Conservation (phyloP, 345 rosid genomes). For the Geranium brycei region DNA sequence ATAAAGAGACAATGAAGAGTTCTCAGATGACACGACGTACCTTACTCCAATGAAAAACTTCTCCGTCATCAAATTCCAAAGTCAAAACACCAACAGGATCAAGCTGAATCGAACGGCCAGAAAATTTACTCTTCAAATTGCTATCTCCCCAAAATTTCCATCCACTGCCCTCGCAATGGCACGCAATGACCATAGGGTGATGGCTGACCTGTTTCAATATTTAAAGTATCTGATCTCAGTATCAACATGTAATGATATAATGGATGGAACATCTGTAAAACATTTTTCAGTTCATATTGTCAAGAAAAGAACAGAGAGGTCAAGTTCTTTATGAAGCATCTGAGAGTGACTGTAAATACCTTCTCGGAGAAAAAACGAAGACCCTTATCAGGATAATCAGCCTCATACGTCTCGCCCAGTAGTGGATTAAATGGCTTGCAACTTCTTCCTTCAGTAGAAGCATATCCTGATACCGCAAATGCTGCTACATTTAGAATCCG, state of each 20-base stretch:
- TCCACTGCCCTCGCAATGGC: conserved; percentile 93
- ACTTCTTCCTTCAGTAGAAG: conserved; percentile 91
- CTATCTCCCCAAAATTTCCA: conserved; percentile 99
- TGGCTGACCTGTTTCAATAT: conserved; percentile 84
- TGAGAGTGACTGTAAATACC: conserved; percentile 26
- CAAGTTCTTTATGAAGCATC: background rate
- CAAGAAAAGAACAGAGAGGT: background rate
- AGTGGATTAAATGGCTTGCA: conserved; percentile 98
- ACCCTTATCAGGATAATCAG: conserved; percentile 92
- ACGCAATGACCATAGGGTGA: conserved; percentile 97
- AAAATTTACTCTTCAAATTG: conserved; percentile 90
- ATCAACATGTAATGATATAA: background rate
- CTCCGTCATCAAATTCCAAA: conserved; percentile 89
- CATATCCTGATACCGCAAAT: conserved; percentile 95
- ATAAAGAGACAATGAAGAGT: conserved; percentile 8
- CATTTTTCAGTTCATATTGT: background rate
- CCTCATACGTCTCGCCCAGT: conserved; percentile 95
- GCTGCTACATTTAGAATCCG: conserved; percentile 96
- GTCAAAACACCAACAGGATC: conserved; percentile 92
- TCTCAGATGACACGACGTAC: conserved; percentile 19
- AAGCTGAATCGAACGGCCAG: conserved; percentile 97
- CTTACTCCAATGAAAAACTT: conserved; percentile 91
- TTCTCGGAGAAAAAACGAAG: conserved; percentile 86
- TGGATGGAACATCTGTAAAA: too few species aligned
- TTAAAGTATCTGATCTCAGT: background rate